Base-by-base conservation (phyloP, 805 yeast genomes). In the Teunomyces gatunensis region DNA sequence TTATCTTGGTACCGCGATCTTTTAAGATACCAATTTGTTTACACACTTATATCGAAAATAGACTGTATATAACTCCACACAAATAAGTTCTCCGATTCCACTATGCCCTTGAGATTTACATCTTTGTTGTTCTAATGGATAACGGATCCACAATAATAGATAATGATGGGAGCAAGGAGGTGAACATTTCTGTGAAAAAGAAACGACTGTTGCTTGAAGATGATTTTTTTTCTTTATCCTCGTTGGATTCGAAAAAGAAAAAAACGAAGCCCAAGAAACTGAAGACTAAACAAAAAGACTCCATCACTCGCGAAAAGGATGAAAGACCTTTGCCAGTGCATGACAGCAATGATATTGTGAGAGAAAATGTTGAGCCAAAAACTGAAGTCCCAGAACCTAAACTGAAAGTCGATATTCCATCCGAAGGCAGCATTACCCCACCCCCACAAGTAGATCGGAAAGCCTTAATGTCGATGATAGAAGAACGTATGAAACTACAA, bases 181-280 rank as follows among this genome's bases (percentile, higher is more conserved):
- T 10, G 6, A 13, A 13, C 13, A n/a, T 13, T 21, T 20, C 29
- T n/a, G 15, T 13, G 20, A 53, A 53, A 46, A 53, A 47, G 47
- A 53, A 47, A 40, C 39, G 53, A 28, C 34, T 13, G 25, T 32
- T 43, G 39, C 18, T 53, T 4, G 54, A 51, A 32, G 56, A 53
- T 28, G 56, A 53, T 33, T 53, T 53, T 49, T 53, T 53, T 42
- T 51, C 56, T 5, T 45, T 53, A 21, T 42, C 51, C n/a, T 39
- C 50, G 10, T 45, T 44, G 13, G 43, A 40, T 18, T 34, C 33
- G 5, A 46, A 47, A 18, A 47, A 44, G 46, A 49, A 47, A 36
- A 39, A 36, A 21, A 40, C 35, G 30, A 53, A 48, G 48, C 25
- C 32, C 9, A 43, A 45, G 42, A 48, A 46, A 27, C 18, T 23